phyloP scores from a whole-genome alignment of 306 rosid genomes.

The Corylus americana region DNA sequence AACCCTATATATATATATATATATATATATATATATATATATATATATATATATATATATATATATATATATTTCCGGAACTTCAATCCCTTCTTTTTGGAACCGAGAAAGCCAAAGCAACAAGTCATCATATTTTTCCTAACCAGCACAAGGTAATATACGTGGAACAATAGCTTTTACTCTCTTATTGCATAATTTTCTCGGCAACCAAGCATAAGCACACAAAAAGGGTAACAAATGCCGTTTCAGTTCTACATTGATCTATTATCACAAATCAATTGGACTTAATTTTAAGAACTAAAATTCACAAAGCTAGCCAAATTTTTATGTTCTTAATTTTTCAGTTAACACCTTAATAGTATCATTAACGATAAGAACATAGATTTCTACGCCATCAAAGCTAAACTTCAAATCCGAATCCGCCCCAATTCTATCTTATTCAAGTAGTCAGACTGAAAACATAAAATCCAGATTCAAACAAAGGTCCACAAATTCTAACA shows the following conservation, averaged over 20 bases:
- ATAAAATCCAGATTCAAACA: constrained; percentile 1
- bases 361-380: not conserved
- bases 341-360: not conserved
- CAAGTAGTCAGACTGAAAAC: not conserved
- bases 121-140: not conserved
- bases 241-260: not conserved
- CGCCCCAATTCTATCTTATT: not conserved
- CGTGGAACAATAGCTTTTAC: not conserved
- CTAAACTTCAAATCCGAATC: not conserved
- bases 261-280: not conserved
- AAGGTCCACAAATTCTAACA: not conserved
- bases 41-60: too few relatives aligned
- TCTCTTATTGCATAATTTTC: not conserved
- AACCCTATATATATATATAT: not conserved
- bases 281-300: not conserved
- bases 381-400: not conserved
- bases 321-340: not conserved
- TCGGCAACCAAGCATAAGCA: not conserved
- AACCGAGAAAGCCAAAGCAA: not conserved
- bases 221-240: not conserved
- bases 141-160: not conserved
- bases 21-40: too few relatives aligned
- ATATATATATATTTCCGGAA: not conserved
- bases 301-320: not conserved
- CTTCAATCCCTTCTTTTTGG: not conserved